Evolutionary conservation across 768 basidiomycete genomes (phyloP).

Genomic region (Pholiota conissans): DNA sequence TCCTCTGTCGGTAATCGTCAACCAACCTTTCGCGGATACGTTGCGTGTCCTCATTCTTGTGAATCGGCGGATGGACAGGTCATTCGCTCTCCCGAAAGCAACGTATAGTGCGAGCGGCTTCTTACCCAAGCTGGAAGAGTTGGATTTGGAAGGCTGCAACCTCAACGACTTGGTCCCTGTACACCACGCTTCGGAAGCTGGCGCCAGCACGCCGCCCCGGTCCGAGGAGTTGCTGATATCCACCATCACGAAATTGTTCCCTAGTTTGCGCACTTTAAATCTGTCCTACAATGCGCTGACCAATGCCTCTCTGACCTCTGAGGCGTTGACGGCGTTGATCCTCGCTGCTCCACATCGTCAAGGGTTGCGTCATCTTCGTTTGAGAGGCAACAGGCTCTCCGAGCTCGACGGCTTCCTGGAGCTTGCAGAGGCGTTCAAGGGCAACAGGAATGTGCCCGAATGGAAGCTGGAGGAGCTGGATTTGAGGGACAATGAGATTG

Average conservation of each 20-base stretch:
- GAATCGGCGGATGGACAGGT: constrained; percentile 67
- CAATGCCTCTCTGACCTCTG: constrained; percentile 47
- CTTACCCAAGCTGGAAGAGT: constrained; percentile 71
- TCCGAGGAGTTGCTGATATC: constrained; percentile 56
- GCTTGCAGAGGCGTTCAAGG: constrained; percentile 65
- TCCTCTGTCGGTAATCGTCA: constrained; percentile 60
- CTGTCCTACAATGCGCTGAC: constrained; percentile 76
- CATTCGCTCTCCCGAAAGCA: constrained; percentile 52
- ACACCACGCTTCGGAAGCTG: constrained; percentile 29
- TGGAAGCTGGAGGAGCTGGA: constrained; percentile 87
- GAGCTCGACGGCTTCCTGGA: constrained; percentile 62
- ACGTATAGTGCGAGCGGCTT: constrained; percentile 34
- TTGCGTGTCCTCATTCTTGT: constrained; percentile 59
- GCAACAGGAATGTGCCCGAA: constrained; percentile 55
- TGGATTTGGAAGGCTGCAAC: constrained; percentile 72
- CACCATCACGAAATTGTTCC: constrained; percentile 66
- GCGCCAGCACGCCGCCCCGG: constrained; percentile 38
- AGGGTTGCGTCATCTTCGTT: constrained; percentile 63
- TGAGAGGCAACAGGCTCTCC: constrained; percentile 68
- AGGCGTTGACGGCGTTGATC: constrained; percentile 50
- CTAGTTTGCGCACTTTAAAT: constrained; percentile 65
- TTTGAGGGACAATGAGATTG: constrained; percentile 79
- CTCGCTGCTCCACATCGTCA: constrained; percentile 45
- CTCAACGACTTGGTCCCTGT: constrained; percentile 60
- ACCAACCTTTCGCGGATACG: constrained; percentile 59